Evolutionary conservation across 1,139 yeast species (phyloP).

Genomic region (Oligophagozyma castellii): DNA sequence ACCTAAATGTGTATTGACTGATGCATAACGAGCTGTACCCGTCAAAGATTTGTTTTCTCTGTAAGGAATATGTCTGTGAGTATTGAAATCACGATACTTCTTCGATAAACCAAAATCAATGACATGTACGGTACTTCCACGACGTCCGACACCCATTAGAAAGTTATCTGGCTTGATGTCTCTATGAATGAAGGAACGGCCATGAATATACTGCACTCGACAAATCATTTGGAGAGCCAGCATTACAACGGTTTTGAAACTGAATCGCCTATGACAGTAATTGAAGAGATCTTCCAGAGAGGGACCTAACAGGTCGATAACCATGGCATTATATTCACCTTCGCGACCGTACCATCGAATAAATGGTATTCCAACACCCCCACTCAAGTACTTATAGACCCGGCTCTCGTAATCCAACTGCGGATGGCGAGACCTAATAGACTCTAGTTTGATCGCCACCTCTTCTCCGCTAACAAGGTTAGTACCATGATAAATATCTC

Average conservation of each 20-base stretch:
- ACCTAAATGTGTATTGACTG: constrained; percentile 90
- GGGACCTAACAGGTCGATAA: constrained; percentile 89
- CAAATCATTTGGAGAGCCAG: constrained; percentile 91
- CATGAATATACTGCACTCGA: constrained; percentile 90
- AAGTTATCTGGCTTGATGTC: constrained; percentile 67
- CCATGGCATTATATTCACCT: constrained; percentile 94
- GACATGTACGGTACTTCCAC: constrained; percentile 91
- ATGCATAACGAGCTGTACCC: constrained; percentile 97
- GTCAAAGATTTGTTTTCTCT: constrained; percentile 92
- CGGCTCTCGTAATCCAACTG: constrained; percentile 94
- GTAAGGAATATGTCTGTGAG: constrained; percentile 90
- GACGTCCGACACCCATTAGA: constrained; percentile 67
- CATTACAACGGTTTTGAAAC: constrained; percentile 82
- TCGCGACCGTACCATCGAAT: constrained; percentile 97
- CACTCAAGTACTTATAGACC: constrained; percentile 85
- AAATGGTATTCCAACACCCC: constrained; percentile 96
- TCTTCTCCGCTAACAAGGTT: constrained; percentile 93
- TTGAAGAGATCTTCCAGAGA: constrained; percentile 90
- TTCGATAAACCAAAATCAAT: constrained; percentile 96
- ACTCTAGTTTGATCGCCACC: constrained; percentile 91
- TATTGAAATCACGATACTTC: constrained; percentile 86
- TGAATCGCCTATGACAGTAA: constrained; percentile 86
- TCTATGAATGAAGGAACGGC: constrained; percentile 84
- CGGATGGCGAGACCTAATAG: constrained; percentile 85
- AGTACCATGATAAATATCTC: constrained; percentile 88